phyloP scores from a whole-genome alignment of 768 basidiomycete species.

The Auriscalpium orientale region DNA sequence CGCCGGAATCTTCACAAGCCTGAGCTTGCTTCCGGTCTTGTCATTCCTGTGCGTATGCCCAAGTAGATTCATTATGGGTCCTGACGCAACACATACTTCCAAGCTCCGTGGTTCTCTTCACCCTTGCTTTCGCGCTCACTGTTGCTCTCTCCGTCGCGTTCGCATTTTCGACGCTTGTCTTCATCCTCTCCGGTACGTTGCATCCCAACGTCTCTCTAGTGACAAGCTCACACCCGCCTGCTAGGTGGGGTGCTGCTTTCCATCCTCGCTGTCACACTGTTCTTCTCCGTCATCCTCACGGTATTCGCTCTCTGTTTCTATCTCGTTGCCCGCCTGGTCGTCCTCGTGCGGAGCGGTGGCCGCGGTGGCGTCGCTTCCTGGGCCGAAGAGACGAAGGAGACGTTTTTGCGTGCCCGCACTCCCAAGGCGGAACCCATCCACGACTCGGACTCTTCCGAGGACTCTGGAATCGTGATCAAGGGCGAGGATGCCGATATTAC shows the following conservation, averaged over 20 bases:
- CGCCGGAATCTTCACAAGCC: conserved; percentile 2
- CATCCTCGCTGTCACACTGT: conserved; percentile 4
- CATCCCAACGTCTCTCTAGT: neutral
- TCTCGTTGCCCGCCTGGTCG: conserved; percentile 4
- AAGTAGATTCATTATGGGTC: neutral
- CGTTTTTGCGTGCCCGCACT: neutral
- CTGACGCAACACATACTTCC: neutral
- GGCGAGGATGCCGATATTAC: neutral
- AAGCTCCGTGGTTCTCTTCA: conserved; percentile 2
- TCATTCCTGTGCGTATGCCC: conserved; percentile 9
- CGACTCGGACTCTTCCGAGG: conserved; percentile 2
- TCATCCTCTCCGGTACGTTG: conserved; percentile 4
- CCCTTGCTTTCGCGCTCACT: conserved; percentile 1
- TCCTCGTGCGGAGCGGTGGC: conserved; percentile 1
- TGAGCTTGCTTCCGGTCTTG: conserved; percentile 12
- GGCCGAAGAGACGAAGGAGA: conserved; percentile 4
- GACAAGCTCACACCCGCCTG: neutral
- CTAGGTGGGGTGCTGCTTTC: conserved; percentile 7
- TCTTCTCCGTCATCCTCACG: conserved; percentile 10
- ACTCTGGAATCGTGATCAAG: neutral
- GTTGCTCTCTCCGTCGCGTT: conserved; percentile 8
- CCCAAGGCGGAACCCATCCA: neutral
- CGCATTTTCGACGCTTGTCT: conserved; percentile 6
- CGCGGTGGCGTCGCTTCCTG: conserved; percentile 6
- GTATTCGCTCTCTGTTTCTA: neutral